Evolutionary conservation across 139 green algal species (phyloP).

Genomic region (Mesotaenium endlicherianum): DNA sequence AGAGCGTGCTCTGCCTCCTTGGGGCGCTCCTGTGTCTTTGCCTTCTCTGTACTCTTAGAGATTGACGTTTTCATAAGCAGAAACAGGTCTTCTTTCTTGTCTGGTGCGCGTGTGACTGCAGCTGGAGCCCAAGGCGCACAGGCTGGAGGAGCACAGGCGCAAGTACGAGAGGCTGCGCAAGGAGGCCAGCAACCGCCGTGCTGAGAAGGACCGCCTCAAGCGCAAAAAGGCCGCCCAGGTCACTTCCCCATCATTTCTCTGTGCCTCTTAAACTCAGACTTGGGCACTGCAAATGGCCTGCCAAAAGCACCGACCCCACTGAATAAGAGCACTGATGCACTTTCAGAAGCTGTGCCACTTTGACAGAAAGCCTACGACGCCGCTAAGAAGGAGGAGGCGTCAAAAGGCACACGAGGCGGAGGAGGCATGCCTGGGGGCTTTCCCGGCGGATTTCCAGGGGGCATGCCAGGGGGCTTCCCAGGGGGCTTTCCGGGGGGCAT

Average conservation of each 20-base stretch:
- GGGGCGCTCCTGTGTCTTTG: too few relatives aligned
- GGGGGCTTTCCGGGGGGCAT: too few relatives aligned
- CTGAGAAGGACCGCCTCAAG: not conserved
- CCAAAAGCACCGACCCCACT: not conserved
- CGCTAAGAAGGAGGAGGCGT: conserved; percentile 11
- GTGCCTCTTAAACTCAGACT: not conserved
- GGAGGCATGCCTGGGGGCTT: not conserved
- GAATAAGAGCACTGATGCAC: not conserved
- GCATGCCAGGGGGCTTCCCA: not conserved
- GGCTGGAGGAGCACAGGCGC: conserved; percentile 11
- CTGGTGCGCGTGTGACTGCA: too few relatives aligned
- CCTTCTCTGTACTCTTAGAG: too few relatives aligned
- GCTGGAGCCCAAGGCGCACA: conserved; percentile 35
- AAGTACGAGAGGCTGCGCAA: conserved; percentile 18
- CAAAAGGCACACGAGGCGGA: not conserved
- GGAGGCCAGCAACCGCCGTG: not conserved
- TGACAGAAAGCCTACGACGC: conserved; percentile 15
- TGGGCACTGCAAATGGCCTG: not conserved
- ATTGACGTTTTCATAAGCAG: too few relatives aligned
- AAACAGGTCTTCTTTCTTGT: too few relatives aligned
- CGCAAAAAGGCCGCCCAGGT: conserved; percentile 15
- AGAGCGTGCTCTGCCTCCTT: too few relatives aligned
- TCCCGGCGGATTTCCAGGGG: not conserved
- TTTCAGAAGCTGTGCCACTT: not conserved
- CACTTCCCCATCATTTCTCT: not conserved